A percentile compares a stretch with the other conserved stretches of the same genome.
These are phyloP conservation scores for Penicillium alfredii DNA, from an alignment of 495 filamentous ascomycete genomes.

Conservation along the genomic window DNA sequence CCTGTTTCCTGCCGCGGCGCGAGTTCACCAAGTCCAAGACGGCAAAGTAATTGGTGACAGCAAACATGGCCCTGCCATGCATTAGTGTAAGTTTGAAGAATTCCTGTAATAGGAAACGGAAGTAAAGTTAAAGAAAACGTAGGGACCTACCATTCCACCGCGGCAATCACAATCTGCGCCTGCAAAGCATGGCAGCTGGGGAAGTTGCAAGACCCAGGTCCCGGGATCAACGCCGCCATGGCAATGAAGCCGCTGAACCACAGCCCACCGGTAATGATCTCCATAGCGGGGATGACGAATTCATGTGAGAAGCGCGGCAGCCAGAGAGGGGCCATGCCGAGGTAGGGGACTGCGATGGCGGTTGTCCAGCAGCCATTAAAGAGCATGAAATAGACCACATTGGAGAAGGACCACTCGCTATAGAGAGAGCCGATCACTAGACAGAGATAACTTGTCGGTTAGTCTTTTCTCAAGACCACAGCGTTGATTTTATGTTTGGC, in stretches of 20 bases:
- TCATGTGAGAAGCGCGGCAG: conserved; percentile 52
- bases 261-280: conserved; percentile 72
- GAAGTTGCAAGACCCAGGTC: conserved; percentile 39
- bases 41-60: conserved; percentile 34
- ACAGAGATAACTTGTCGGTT: not conserved
- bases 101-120: no score
- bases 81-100: no score
- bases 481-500: no score
- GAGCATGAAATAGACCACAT: conserved; percentile 62
- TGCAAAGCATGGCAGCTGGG: conserved; percentile 44
- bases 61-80: conserved; percentile 44
- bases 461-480: no score
- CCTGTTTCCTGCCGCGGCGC: no score
- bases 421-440: conserved; percentile 25
- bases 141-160: conserved; percentile 50
- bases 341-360: conserved; percentile 56
- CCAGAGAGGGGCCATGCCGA: conserved; percentile 57
- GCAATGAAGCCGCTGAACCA: conserved; percentile 85
- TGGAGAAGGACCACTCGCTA: conserved; percentile 26
- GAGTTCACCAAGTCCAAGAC: conserved; percentile 8
- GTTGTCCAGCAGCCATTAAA: conserved; percentile 69
- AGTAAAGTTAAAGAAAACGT: no score
- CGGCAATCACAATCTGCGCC: conserved; percentile 48
- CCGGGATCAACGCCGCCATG: conserved; percentile 53
- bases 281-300: conserved; percentile 57